A percentile compares a stretch with the other conserved stretches of the same genome.
phyloP scores from a whole-genome alignment of 1,139 yeast species.

The Pichia sp. region DNA sequence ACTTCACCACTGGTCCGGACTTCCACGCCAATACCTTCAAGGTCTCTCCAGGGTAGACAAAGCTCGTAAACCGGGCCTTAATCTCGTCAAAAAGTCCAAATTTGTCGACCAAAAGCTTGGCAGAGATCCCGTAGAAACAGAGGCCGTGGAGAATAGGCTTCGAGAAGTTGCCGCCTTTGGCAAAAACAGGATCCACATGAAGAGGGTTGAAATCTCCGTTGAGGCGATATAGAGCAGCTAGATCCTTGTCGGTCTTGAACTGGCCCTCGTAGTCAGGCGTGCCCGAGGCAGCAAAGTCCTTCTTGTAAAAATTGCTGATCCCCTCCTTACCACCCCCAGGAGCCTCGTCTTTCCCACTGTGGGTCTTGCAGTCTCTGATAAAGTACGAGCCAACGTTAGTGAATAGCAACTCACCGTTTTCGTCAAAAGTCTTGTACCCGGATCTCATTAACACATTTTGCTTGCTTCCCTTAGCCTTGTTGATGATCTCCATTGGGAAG shows the following conservation, averaged over 20 bases:
- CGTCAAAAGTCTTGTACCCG: slow-evolving; percentile 70
- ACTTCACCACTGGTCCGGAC: slow-evolving; percentile 57
- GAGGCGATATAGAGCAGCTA: slow-evolving; percentile 86
- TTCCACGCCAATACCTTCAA: slow-evolving; percentile 84
- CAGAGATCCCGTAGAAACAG: slow-evolving; percentile 80
- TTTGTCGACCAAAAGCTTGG: slow-evolving; percentile 70
- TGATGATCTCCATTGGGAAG: slow-evolving; percentile 67
- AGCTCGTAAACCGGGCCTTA: slow-evolving; percentile 87
- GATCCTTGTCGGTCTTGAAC: slow-evolving; percentile 62
- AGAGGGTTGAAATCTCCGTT: slow-evolving; percentile 94
- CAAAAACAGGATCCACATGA: slow-evolving; percentile 90
- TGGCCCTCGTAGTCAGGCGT: slow-evolving; percentile 64
- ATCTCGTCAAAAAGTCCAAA: slow-evolving; percentile 81
- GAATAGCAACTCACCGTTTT: slow-evolving; percentile 62
- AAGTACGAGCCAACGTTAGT: slow-evolving; percentile 84
- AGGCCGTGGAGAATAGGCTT: slow-evolving; percentile 91
- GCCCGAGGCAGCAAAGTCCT: slow-evolving; percentile 51
- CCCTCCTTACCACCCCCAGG: slow-evolving; percentile 44
- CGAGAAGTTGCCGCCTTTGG: slow-evolving; percentile 82
- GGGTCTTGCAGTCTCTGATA: slow-evolving; percentile 64
- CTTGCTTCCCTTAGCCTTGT: slow-evolving; percentile 53
- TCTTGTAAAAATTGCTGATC: slow-evolving; percentile 49
- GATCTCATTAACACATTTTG: slow-evolving; percentile 80
- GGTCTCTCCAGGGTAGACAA: slow-evolving; percentile 96
- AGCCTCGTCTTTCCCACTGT: slow-evolving; percentile 52